phyloP scores from a whole-genome alignment of 1,139 yeast genomes.

The Debaryomyces nepalensis region DNA sequence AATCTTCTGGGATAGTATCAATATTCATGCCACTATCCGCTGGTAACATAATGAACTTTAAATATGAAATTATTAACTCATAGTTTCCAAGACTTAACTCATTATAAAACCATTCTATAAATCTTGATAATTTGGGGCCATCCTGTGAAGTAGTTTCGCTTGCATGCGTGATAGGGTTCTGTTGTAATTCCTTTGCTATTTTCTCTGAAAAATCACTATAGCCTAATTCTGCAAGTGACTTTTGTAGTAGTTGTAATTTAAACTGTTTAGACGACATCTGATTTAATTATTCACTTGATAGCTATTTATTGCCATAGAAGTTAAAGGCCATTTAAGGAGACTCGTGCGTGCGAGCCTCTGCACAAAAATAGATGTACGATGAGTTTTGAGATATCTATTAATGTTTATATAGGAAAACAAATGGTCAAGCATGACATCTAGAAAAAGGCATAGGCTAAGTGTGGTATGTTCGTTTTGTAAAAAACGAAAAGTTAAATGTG shows the following conservation, averaged over 20 bases:
- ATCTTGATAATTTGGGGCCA: slow-evolving; percentile 4
- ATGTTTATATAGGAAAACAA: neutral
- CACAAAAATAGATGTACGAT: slow-evolving; percentile 1
- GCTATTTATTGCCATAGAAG: slow-evolving; percentile 1
- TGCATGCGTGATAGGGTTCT: slow-evolving; percentile 2
- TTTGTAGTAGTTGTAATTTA: slow-evolving; percentile 37
- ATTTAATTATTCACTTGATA: neutral
- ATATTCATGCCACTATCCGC: slow-evolving; percentile 13
- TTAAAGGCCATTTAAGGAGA: neutral
- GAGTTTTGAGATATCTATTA: neutral
- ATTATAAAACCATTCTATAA: slow-evolving; percentile 31
- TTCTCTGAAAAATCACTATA: slow-evolving; percentile 22
- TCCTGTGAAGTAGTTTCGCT: slow-evolving; percentile 5
- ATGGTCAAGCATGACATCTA: slow-evolving; percentile 12
- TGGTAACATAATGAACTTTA: slow-evolving; percentile 12
- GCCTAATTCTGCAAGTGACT: slow-evolving; percentile 37
- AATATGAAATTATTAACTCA: slow-evolving; percentile 22
- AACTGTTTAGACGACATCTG: slow-evolving; percentile 33
- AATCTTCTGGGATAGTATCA: slow-evolving; percentile 12
- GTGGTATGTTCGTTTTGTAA: slow-evolving; percentile 49
- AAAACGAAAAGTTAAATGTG: slow-evolving; percentile 48
- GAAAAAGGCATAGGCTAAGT: slow-evolving; percentile 39
- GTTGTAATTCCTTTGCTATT: slow-evolving; percentile 9
- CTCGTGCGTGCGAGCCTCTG: slow-evolving; percentile 7
- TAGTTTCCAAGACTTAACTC: slow-evolving; percentile 31